Conservation (phyloP, 495 filamentous ascomycete species). For the Penicillium atrosanguineum region DNA sequence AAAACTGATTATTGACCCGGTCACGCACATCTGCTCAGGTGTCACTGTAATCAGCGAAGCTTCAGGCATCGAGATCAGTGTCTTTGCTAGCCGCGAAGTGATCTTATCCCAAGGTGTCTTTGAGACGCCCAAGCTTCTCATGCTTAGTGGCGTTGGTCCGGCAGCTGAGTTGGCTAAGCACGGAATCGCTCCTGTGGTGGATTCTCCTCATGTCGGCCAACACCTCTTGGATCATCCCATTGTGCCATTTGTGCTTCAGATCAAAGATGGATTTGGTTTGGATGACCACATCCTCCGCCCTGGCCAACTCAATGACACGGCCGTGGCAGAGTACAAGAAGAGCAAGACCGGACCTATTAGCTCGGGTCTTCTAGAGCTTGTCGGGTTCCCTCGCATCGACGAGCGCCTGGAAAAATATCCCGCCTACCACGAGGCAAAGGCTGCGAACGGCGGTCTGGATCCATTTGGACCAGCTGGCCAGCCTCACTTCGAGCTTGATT, state of each 20-base stretch:
- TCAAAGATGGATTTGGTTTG: conserved; percentile 54
- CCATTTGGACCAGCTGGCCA: conserved; percentile 59
- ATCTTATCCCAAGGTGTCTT: conserved; percentile 45
- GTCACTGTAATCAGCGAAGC: conserved; percentile 50
- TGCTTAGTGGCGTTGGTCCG: conserved; percentile 46
- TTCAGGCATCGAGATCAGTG: conserved; percentile 15
- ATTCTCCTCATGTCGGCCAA: conserved; percentile 51
- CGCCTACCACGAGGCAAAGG: conserved; percentile 49
- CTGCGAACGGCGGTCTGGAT: conserved; percentile 50
- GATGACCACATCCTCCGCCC: conserved; percentile 53
- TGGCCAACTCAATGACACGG: conserved; percentile 43
- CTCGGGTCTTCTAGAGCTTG: conserved; percentile 53
- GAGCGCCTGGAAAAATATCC: conserved; percentile 44
- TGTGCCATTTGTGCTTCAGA: conserved; percentile 52
- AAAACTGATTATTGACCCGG: conserved; percentile 50
- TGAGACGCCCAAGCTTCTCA: conserved; percentile 47
- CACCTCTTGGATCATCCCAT: conserved; percentile 58
- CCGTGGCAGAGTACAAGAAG: conserved; percentile 44
- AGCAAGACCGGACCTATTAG: conserved; percentile 50
- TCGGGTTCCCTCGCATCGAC: conserved; percentile 58
- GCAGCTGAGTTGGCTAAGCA: conserved; percentile 46
- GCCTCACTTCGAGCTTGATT: conserved; percentile 66
- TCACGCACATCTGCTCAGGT: conserved; percentile 27
- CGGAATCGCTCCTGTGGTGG: conserved; percentile 44
- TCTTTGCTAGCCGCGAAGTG: conserved; percentile 45